phyloP scores from a whole-genome alignment of 2,329 filamentous ascomycete species.

The Neonectria magnoliae region DNA sequence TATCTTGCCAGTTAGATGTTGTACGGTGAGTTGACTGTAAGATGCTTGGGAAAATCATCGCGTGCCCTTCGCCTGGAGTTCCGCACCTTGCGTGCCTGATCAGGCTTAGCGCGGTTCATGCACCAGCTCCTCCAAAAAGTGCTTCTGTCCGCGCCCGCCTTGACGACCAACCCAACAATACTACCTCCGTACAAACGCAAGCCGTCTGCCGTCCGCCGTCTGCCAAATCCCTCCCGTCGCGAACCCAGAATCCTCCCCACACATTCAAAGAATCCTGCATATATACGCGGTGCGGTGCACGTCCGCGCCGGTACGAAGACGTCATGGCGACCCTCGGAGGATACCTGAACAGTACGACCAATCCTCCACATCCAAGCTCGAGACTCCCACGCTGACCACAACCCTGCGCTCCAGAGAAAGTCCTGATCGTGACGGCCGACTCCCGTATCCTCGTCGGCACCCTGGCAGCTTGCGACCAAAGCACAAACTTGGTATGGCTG shows the following conservation, averaged over 20 bases:
- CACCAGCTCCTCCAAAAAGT: slow-evolving; percentile 42
- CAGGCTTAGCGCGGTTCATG: slow-evolving; percentile 32
- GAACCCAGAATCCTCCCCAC: slow-evolving; percentile 3
- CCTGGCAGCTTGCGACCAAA: slow-evolving; percentile 86
- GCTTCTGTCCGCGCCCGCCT: slow-evolving; percentile 28
- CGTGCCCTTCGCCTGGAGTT: neutral
- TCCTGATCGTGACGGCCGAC: slow-evolving; percentile 91
- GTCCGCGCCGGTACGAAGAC: slow-evolving; percentile 11
- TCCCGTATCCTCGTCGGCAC: slow-evolving; percentile 87
- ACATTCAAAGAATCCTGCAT: neutral
- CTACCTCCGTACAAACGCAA: slow-evolving; percentile 1
- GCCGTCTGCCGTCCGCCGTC: too few relatives aligned
- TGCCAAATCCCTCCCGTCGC: neutral
- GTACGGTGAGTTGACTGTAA: too few relatives aligned
- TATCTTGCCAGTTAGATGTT: too few relatives aligned
- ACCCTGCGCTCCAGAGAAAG: slow-evolving; percentile 73
- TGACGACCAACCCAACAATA: slow-evolving; percentile 3
- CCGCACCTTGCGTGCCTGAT: slow-evolving; percentile 22
- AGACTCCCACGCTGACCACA: neutral
- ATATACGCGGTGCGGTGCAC: neutral
- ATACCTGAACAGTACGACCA: slow-evolving; percentile 55
- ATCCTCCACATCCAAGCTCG: slow-evolving; percentile 17
- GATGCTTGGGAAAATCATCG: neutral
- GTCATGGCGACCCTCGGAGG: slow-evolving; percentile 57
- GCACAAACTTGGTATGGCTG: slow-evolving; percentile 79